Base-by-base conservation (phyloP, 148 eudicot species). In the Bassia scoparia region DNA sequence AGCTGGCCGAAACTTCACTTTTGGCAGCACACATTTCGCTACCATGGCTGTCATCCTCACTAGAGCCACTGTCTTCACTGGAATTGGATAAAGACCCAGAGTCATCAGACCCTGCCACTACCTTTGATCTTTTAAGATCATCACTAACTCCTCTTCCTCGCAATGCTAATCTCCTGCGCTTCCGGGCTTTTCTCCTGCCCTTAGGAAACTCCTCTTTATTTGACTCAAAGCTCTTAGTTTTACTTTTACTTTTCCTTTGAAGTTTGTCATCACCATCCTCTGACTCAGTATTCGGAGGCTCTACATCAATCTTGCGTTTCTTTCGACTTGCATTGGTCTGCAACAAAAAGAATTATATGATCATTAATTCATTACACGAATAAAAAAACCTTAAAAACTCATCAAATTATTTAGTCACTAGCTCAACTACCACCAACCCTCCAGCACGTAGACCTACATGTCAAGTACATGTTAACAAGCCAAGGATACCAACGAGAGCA, bases 101-200 rank as follows among this genome's bases (percentile, higher is more conserved):
- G 64, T 89, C 93, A 61, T 86, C 92, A 56, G 88, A 84, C 24
- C 76, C 73, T 56, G 72, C 80, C 33, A 79, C 86, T 52, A 81
- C 81, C 78, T 88, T 88, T 34, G 81, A 87, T 56, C 84, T 81
- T 65, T 84, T 87, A 79, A 88, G 82, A 34, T 83, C 83, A 71
- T 86, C 91, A 71, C 84, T 87, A 5, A 86, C 76, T 38, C 85
- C 84, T 80, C 88, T 87, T 50, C 93, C 91, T 70, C 76, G 88
- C 61, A 84, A 71, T 54, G 93, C 85, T 55, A 87, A 81, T 66
- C 93, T 81, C 83, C 89, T 86, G 56, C 90, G 83, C 41, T 89
- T 91, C 62, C 96, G 85, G 61, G 89, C 91, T 71, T 91, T 87
- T 59, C 93, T 81, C 79, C 93, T 91, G 49, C 98, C 92, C 82